Conservation (phyloP, 352 stramenopile species). For the Pythium guiyangense region DNA sequence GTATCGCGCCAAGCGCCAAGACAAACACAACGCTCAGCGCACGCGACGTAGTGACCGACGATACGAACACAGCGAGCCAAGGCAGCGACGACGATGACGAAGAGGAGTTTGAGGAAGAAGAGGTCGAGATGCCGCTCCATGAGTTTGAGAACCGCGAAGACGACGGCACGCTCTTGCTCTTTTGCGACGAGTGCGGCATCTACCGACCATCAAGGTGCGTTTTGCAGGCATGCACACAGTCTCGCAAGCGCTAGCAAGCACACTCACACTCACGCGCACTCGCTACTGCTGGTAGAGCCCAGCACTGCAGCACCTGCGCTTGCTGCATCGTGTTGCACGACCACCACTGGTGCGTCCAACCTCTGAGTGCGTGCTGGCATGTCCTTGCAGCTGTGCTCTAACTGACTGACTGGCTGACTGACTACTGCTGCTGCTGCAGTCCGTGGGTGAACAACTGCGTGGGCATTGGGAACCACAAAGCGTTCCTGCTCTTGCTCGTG, state of each 20-base stretch:
- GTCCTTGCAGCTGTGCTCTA: background rate
- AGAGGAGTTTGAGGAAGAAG: conserved; percentile 31
- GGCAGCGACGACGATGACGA: conserved; percentile 14
- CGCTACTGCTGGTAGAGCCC: conserved; percentile 32
- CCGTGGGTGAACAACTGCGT: conserved; percentile 88
- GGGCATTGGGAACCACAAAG: conserved; percentile 77
- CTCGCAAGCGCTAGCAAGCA: background rate
- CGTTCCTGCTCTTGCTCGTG: conserved; percentile 76
- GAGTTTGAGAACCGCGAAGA: conserved; percentile 70
- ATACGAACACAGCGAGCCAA: conserved; percentile 1
- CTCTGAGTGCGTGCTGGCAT: background rate
- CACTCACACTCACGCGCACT: too few relatives aligned
- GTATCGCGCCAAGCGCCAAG: conserved; percentile 4
- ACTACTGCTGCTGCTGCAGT: conserved; percentile 27
- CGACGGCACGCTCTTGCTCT: conserved; percentile 70
- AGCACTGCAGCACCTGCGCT: conserved; percentile 73
- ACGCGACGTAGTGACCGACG: conserved; percentile 4
- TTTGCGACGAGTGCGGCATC: conserved; percentile 78
- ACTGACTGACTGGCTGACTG: background rate
- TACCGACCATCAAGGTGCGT: conserved; percentile 64
- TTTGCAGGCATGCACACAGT: too few relatives aligned
- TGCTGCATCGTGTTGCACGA: conserved; percentile 79
- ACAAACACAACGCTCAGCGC: background rate
- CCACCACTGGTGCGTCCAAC: conserved; percentile 70
- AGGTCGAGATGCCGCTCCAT: conserved; percentile 55